Conservation (phyloP, 768 basidiomycete genomes). For the Kwoniella sp. region DNA sequence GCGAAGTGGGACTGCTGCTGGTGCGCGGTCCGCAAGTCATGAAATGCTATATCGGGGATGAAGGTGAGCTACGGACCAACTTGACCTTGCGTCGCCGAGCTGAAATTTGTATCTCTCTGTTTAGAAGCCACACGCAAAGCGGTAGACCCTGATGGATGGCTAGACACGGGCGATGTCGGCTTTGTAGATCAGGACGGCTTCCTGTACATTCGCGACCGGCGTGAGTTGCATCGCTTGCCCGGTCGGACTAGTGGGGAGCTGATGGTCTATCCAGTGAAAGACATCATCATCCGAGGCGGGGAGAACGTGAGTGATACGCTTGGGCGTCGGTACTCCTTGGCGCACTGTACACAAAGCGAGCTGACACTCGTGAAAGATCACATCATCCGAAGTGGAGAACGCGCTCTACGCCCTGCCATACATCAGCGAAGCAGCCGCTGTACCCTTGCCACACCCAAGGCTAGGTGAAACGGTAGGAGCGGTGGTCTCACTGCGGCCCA, state of each 20-base stretch:
- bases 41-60: slow-evolving; percentile 38
- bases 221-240: slow-evolving; percentile 11
- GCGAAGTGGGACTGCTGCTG: slow-evolving; percentile 29
- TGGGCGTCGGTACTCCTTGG: too few species aligned
- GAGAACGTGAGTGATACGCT: slow-evolving; percentile 34
- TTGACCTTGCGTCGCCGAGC: background rate
- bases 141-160: slow-evolving; percentile 38
- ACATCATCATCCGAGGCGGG: slow-evolving; percentile 44
- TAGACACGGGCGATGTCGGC: slow-evolving; percentile 41
- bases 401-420: slow-evolving; percentile 32
- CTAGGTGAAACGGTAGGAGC: slow-evolving; percentile 39
- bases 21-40: slow-evolving; percentile 45
- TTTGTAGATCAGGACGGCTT: slow-evolving; percentile 36
- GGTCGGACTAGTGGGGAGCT: background rate
- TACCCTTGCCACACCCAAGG: slow-evolving; percentile 29
- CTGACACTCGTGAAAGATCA: slow-evolving; percentile 22
- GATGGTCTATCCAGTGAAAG: slow-evolving; percentile 28
- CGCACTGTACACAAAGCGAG: too few species aligned
- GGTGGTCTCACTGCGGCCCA: slow-evolving; percentile 22
- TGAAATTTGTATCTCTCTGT: background rate
- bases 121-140: slow-evolving; percentile 29
- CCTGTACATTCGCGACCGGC: slow-evolving; percentile 39
- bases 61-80: too few species aligned
- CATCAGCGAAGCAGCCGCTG: slow-evolving; percentile 33
- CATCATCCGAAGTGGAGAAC: slow-evolving; percentile 40